Percentiles rank a stretch among this genome's conserved stretches.
These are phyloP conservation scores for Eimeria sp. DNA, from an alignment of 169 alveolate genomes.

Conservation along the genomic window DNA sequence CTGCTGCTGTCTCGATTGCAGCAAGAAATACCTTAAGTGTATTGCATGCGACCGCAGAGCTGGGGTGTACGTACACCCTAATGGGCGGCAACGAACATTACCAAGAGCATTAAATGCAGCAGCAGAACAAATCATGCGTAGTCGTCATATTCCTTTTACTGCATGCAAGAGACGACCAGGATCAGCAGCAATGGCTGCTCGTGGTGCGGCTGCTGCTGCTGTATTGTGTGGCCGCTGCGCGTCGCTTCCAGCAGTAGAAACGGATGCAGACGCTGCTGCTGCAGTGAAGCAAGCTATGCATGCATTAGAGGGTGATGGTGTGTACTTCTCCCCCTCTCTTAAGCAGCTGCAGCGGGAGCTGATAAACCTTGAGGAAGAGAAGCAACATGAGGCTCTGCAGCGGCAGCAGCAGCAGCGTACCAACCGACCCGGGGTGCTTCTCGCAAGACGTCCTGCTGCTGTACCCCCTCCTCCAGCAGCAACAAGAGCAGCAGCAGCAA, in stretches of 20 bases:
- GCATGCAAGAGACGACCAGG: background rate
- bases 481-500: no score
- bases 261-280: background rate
- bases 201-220: background rate
- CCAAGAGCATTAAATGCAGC: slow-evolving; percentile 1
- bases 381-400: background rate
- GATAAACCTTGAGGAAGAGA: background rate
- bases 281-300: background rate
- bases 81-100: background rate
- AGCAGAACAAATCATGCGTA: background rate
- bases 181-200: background rate
- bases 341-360: slow-evolving; percentile 17
- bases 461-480: no score
- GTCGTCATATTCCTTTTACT: background rate
- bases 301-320: background rate
- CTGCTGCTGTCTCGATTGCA: slow-evolving; percentile 15
- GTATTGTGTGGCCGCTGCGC: no score
- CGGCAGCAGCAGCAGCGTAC: background rate
- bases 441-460: no score
- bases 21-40: slow-evolving; percentile 14
- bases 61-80: background rate
- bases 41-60: background rate
- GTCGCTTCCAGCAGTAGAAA: no score
- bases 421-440: background rate
- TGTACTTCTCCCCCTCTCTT: background rate